Evolutionary conservation across 2,329 filamentous ascomycete species (phyloP), one percentile per base, ranked within the genome.

Genomic region (Botrytis sinoallii): DNA sequence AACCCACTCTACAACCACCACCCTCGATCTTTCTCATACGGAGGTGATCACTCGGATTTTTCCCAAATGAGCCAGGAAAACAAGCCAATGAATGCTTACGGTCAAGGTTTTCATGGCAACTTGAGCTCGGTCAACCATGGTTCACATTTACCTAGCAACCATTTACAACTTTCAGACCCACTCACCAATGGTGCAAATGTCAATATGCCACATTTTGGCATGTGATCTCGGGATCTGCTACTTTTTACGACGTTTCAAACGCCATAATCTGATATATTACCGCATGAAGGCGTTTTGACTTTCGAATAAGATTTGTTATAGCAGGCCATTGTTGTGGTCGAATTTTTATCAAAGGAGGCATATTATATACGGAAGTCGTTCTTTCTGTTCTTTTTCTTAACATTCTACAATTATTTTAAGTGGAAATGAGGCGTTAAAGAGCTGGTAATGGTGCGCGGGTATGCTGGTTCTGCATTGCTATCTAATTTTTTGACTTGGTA

Each of bases 1-100:
- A 81, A 81, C 46, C 80, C 80, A 29, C 77, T 81, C 18, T 80
- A 77, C 73, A 76, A 74, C 59, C 75, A 78, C n/a, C 77, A 77
- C 64, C 70, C 75, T 29, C 75, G 76, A 42, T 73, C 78, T 10
- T 79, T 75, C 63, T 72, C 69, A 29, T 77, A 76, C 59, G 71
- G 65, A 29, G 65, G 72, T 46, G 71, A 76, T 44, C 69, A 65
- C 9, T 29, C 68, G 35, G 67, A 69, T 18, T 29, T 71, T 25
- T 29, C 52, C 35, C 72, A 67, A 32, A 52, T 70, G 25, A 48
- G 29, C 52, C 61, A 73, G 32, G 64, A 63, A 1, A 29, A 6
- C 16, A 75, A 72, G 42, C 48, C 55, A 48, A 40, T 71, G 67
- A 68, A 70, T 64, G 70, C 57, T 64, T 72, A 59, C 60, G 32